A percentile compares a stretch with the other conserved stretches of the same genome.
phyloP scores from a whole-genome alignment of 257 asterid species.

The Henckelia pumila region DNA sequence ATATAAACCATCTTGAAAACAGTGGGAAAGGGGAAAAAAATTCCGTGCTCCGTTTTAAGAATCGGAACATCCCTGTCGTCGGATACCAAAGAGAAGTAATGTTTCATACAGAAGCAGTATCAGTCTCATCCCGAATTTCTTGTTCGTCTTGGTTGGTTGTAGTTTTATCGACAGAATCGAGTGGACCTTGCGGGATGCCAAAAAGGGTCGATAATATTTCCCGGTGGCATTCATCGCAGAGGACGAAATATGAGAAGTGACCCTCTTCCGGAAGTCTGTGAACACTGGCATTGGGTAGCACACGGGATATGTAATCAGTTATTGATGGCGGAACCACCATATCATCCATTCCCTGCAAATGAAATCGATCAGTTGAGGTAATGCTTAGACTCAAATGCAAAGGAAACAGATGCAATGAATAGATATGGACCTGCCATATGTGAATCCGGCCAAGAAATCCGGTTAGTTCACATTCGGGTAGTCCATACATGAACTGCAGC shows the following conservation, averaged over 20 bases:
- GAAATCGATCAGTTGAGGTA: constrained; percentile 7
- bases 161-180: constrained; percentile 44
- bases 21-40: not conserved
- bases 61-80: not conserved
- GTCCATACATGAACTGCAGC: constrained; percentile 61
- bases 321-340: constrained; percentile 65
- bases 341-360: constrained; percentile 74
- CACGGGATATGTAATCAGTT: constrained; percentile 58
- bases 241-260: constrained; percentile 71
- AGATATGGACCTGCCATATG: constrained; percentile 74
- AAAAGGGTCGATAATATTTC: constrained; percentile 62
- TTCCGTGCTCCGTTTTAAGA: not conserved
- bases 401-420: not conserved
- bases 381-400: not conserved
- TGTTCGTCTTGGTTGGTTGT: constrained; percentile 29
- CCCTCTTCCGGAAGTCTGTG: constrained; percentile 81
- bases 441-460: constrained; percentile 94
- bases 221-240: constrained; percentile 73
- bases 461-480: constrained; percentile 58
- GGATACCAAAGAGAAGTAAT: constrained; percentile 7
- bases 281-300: constrained; percentile 57
- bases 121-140: constrained; percentile 26
- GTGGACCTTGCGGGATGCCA: constrained; percentile 69
- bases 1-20: not conserved
- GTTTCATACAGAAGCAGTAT: constrained; percentile 32